These are phyloP conservation scores for Dictyostelium purpureum DNA, from an alignment of 78 protist genomes.

Conservation along the genomic window DNA sequence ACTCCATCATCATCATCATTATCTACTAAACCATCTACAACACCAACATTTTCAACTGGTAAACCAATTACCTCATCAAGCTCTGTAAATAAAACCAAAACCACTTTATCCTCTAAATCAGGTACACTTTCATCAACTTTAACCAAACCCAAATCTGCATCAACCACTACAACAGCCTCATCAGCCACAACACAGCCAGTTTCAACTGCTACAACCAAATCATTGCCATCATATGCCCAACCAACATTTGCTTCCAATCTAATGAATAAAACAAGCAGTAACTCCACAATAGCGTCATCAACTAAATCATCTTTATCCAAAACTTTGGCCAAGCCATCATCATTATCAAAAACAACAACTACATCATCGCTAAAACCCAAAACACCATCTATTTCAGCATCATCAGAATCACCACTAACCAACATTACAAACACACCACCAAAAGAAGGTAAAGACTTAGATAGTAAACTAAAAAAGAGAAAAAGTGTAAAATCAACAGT, in stretches of 20 bases:
- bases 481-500: conserved; percentile 13
- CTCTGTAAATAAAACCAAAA: background rate
- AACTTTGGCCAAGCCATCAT: background rate
- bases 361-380: too few relatives aligned
- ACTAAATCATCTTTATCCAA: background rate
- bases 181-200: background rate
- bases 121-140: background rate
- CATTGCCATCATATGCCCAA: conserved; percentile 16
- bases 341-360: background rate
- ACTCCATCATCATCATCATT: background rate
- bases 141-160: background rate
- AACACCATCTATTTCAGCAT: background rate
- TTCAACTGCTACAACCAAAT: background rate
- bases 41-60: background rate
- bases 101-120: background rate
- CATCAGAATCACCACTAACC: background rate
- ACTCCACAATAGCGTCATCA: background rate
- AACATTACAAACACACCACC: conserved; percentile 19
- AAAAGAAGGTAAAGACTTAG: background rate
- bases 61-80: background rate
- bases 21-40: background rate
- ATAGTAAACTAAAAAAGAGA: conserved; percentile 20
- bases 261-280: background rate
- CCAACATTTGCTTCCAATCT: conserved; percentile 13
- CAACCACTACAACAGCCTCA: background rate